Evolutionary conservation across 1,284 basidiomycete species (phyloP).

Genomic region (Singerocomus rubriflavus): DNA sequence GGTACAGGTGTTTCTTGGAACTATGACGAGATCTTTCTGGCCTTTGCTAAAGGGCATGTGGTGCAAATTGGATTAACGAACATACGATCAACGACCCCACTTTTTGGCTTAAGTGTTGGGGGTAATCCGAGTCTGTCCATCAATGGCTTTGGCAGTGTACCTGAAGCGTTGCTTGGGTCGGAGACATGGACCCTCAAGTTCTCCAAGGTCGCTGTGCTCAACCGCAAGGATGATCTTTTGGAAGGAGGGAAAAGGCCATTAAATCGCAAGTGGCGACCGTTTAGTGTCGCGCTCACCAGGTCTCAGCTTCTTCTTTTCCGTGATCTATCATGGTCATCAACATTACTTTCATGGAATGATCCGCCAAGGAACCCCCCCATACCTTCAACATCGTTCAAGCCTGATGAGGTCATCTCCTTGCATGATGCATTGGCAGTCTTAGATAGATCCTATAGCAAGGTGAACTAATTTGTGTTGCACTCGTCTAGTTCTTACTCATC

Average conservation of each 20-base stretch:
- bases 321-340: conserved; percentile 68
- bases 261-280: conserved; percentile 86
- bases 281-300: conserved; percentile 83
- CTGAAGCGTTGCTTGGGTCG: conserved; percentile 23
- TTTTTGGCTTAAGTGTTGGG: conserved; percentile 48
- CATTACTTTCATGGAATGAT: conserved; percentile 53
- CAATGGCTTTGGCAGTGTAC: conserved; percentile 18
- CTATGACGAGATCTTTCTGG: conserved; percentile 61
- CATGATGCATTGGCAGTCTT: conserved; percentile 77
- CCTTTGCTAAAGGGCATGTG: conserved; percentile 67
- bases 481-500: conserved; percentile 9
- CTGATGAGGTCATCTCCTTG: conserved; percentile 85
- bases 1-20: conserved; percentile 73
- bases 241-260: conserved; percentile 75
- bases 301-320: conserved; percentile 93
- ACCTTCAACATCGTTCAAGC: conserved; percentile 64
- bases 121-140: conserved; percentile 33
- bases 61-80: conserved; percentile 54
- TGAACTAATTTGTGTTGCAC: conserved; percentile 29
- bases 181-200: conserved; percentile 63
- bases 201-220: conserved; percentile 79
- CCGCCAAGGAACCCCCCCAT: conserved; percentile 43
- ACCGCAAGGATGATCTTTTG: conserved; percentile 79
- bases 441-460: conserved; percentile 76
- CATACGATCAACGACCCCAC: conserved; percentile 41